These are phyloP conservation scores for Ogataea pini DNA, from an alignment of 805 yeast genomes.

Conservation along the genomic window DNA sequence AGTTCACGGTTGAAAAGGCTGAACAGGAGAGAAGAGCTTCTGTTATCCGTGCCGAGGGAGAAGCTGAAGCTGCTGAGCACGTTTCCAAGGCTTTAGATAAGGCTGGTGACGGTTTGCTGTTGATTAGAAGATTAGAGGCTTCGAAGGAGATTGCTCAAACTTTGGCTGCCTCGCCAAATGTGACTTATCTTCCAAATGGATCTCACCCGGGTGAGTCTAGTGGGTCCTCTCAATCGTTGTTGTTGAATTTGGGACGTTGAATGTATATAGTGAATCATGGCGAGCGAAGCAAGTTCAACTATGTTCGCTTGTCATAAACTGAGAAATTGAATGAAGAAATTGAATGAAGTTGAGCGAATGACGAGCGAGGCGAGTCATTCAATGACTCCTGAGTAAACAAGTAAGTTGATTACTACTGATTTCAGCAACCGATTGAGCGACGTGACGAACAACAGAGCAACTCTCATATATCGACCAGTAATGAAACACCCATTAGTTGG, in stretches of 20 bases:
- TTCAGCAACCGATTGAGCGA: too few relatives aligned
- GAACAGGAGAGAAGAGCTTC: conserved; percentile 96
- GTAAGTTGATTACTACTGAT: too few relatives aligned
- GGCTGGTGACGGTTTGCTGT: conserved; percentile 93
- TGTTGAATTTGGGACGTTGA: conserved; percentile 70
- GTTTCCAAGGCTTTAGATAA: conserved; percentile 90
- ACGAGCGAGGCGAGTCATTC: background rate
- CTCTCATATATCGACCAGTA: too few relatives aligned
- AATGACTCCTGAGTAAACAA: too few relatives aligned
- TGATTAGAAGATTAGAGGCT: conserved; percentile 94
- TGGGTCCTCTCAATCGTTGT: conserved; percentile 51
- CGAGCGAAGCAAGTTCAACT: background rate
- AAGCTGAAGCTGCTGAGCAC: conserved; percentile 96
- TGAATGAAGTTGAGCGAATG: background rate
- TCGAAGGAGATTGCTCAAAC: conserved; percentile 93
- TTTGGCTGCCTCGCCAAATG: conserved; percentile 77
- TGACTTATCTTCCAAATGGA: conserved; percentile 79
- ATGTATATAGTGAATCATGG: background rate
- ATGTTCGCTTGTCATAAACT: too few relatives aligned
- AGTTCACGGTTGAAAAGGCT: conserved; percentile 89
- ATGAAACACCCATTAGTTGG: too few relatives aligned
- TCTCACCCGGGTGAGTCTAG: conserved; percentile 41
- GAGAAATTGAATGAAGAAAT: background rate
- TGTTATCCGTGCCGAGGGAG: conserved; percentile 97
- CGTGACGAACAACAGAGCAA: too few relatives aligned